Evolutionary conservation across 345 rosid species (phyloP), one percentile per base, ranked within the genome.

Genomic region (Dimocarpus longan): DNA sequence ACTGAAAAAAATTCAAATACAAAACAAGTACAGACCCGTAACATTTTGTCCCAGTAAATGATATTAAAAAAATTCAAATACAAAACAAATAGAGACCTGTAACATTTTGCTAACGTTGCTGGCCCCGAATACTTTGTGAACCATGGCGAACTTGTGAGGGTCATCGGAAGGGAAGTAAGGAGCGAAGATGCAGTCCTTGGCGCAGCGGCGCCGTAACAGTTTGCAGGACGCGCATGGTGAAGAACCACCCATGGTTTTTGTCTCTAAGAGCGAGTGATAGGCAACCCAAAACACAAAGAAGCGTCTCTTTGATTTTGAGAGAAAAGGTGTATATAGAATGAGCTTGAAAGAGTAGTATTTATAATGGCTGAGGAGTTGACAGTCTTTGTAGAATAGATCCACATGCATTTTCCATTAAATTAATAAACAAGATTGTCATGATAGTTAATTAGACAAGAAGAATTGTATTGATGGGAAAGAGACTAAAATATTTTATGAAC

Each of bases 191-290:
- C 98, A 93, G 81, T 91, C 95, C 75, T 91, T 89, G 73, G 91
- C 89, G 74, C 98, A 93, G 24, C 97, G 92, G 24, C 98, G 89
- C 79, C 97, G 80, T 71, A 93, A 78, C 52, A 93, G 83, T 82
- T 92, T 93, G 89, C 98, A 93, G 26, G 95, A 91, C 4, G 98
- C 98, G 72, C 98, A 93, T 39, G 98, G 98, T 2, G 98, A 89
- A 66, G 93, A 86, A 48, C 93, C 92, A 0, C 85, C 91, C 87
- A 89, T 86, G 16, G n/a, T 71, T 56, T 59, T 72, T 32, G 10
- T 26, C 8, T 8, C 19, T 39, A 50, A 42, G 37, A n/a, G n/a
- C 21, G 18, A 46, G 43, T 32, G 37, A 32, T 32, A 32, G 37
- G 37, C 76, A 65, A 13, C 24, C 32, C 16, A 21, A 67, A 50